These are phyloP conservation scores for Pelargonium cotyledonis DNA, from an alignment of 441 rosid species.

Conservation along the genomic window DNA sequence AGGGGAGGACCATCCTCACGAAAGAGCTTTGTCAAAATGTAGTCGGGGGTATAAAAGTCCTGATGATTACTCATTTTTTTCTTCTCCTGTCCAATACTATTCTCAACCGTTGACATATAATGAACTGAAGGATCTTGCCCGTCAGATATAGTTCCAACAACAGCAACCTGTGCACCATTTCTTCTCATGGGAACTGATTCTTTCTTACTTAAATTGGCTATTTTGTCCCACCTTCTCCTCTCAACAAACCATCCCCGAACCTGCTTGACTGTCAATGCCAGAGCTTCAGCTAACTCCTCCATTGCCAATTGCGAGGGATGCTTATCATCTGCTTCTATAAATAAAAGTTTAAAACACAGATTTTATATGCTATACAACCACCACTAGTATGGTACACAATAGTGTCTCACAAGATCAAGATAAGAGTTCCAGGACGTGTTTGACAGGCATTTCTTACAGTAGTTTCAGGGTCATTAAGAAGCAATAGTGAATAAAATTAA, in stretches of 20 bases:
- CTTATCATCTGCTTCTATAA: constrained; percentile 46
- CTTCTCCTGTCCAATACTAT: constrained; percentile 17
- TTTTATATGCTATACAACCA: background rate
- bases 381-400: background rate
- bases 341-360: constrained; percentile 15
- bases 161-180: constrained; percentile 19
- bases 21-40: constrained; percentile 59
- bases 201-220: constrained; percentile 19
- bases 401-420: background rate
- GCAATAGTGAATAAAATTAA: too few species aligned
- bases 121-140: constrained; percentile 14
- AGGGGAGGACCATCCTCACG: constrained; percentile 90
- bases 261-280: constrained; percentile 64
- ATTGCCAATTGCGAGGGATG: constrained; percentile 49
- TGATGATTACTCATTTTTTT: constrained; percentile 29
- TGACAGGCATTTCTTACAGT: background rate
- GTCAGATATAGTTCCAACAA: constrained; percentile 20
- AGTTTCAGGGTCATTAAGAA: background rate
- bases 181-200: constrained; percentile 15
- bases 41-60: constrained; percentile 46
- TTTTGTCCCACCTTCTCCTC: constrained; percentile 58
- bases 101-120: constrained; percentile 18
- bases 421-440: background rate
- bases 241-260: constrained; percentile 69
- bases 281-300: constrained; percentile 42